Evolutionary conservation across 148 eudicot genomes (phyloP).

Genomic region (Gaultheria prostrata): DNA sequence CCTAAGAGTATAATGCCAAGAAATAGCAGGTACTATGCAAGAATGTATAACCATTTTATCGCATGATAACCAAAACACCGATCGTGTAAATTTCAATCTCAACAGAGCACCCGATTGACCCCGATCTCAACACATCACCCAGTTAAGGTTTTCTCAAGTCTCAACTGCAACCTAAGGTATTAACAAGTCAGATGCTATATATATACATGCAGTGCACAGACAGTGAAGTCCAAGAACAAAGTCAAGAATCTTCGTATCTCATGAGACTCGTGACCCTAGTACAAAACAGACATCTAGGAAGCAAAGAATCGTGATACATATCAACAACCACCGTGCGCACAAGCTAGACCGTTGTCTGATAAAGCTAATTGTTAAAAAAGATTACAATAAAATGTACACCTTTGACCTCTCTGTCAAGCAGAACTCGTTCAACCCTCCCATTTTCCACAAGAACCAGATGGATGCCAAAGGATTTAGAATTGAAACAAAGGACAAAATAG

Average conservation of each 20-base stretch:
- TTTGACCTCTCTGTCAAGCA: conserved; percentile 14
- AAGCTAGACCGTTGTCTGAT: neutral
- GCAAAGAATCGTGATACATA: neutral
- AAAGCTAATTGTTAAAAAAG: neutral
- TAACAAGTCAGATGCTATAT: neutral
- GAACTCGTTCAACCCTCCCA: neutral
- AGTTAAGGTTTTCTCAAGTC: neutral
- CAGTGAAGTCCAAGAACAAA: neutral
- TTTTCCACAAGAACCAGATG: conserved; percentile 6
- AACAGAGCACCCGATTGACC: neutral
- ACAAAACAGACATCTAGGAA: neutral
- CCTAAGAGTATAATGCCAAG: neutral
- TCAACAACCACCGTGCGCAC: neutral
- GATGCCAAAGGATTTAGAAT: neutral
- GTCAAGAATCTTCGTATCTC: neutral
- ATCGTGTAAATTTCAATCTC: neutral
- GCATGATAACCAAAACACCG: neutral
- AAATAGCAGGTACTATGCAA: neutral
- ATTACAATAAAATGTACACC: neutral
- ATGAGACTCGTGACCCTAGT: neutral
- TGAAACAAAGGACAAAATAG: neutral
- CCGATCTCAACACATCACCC: neutral
- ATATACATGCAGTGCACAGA: neutral
- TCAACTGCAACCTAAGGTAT: neutral
- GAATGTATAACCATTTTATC: neutral